phyloP scores from a whole-genome alignment of 257 asterid species.

The Buddleja alternifolia region DNA sequence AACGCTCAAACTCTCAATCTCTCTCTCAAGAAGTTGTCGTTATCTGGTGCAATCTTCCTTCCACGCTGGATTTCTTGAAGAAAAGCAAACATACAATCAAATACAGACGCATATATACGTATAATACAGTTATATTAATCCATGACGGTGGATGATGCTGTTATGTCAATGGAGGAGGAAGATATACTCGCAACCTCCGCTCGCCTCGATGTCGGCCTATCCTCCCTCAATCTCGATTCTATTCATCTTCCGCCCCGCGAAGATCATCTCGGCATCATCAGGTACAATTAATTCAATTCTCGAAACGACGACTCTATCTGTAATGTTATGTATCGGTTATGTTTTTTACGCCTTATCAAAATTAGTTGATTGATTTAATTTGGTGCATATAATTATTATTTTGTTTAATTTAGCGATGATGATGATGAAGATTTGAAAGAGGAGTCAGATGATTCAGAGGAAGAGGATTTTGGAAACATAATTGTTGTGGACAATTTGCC shows the following conservation, averaged over 20 bases:
- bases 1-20: too few species aligned
- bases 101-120: too few species aligned
- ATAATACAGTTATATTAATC: background rate
- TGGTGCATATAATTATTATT: too few species aligned
- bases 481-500: conserved; percentile 92
- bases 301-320: too few species aligned
- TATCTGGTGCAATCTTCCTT: too few species aligned
- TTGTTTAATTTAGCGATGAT: conserved; percentile 71
- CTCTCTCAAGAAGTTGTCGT: too few species aligned
- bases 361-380: conserved; percentile 8
- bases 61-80: too few species aligned
- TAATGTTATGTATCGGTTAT: background rate
- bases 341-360: background rate
- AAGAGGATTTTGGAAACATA: conserved; percentile 75
- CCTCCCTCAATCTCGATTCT: conserved; percentile 64
- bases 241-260: conserved; percentile 73
- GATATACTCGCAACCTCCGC: conserved; percentile 60
- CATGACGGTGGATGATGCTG: conserved; percentile 85
- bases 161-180: conserved; percentile 77
- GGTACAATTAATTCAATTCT: conserved; percentile 53
- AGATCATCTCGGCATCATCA: conserved; percentile 68
- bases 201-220: conserved; percentile 55
- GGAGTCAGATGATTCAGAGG: conserved; percentile 70
- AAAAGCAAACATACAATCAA: too few species aligned
- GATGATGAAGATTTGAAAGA: conserved; percentile 87